A percentile compares a stretch with the other conserved stretches of the same genome.
These are phyloP conservation scores for Penicillium sp. DNA, from an alignment of 2,329 filamentous ascomycete genomes.

Conservation along the genomic window DNA sequence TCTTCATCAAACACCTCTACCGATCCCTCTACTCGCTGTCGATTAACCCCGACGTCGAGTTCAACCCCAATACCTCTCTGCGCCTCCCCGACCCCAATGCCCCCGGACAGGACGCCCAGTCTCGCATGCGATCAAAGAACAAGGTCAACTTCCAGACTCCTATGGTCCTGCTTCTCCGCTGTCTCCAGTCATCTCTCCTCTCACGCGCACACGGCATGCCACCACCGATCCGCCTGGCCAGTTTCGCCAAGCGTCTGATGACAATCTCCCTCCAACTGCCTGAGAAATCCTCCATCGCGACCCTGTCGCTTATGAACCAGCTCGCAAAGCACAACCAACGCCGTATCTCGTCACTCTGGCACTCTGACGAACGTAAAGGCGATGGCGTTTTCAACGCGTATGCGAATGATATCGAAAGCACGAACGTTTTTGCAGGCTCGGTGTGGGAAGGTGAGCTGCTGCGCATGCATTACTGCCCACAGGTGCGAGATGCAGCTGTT, in stretches of 20 bases:
- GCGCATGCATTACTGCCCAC: slow-evolving; percentile 77
- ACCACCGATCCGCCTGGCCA: slow-evolving; percentile 80
- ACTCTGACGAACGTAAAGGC: slow-evolving; percentile 86
- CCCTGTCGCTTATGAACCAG: slow-evolving; percentile 70
- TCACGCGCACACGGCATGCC: slow-evolving; percentile 68
- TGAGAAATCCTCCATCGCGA: slow-evolving; percentile 78
- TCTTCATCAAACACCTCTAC: slow-evolving; percentile 94
- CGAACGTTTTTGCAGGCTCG: slow-evolving; percentile 84
- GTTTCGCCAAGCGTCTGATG: slow-evolving; percentile 88
- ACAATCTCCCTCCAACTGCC: slow-evolving; percentile 76
- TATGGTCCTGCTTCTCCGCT: slow-evolving; percentile 83
- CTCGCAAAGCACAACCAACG: slow-evolving; percentile 75
- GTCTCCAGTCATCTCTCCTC: slow-evolving; percentile 73
- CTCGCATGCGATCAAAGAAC: slow-evolving; percentile 46
- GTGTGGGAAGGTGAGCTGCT: slow-evolving; percentile 92
- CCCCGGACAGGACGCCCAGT: slow-evolving; percentile 32
- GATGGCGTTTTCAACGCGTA: slow-evolving; percentile 79
- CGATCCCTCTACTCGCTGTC: slow-evolving; percentile 72
- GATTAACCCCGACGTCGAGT: slow-evolving; percentile 79
- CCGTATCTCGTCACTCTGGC: slow-evolving; percentile 82
- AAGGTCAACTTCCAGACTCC: slow-evolving; percentile 95
- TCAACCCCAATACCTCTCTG: slow-evolving; percentile 64
- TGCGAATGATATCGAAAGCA: slow-evolving; percentile 69
- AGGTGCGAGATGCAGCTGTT: slow-evolving; percentile 69
- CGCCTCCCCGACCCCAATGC: slow-evolving; percentile 62